phyloP scores from a whole-genome alignment of 1,139 yeast genomes.

The Yamadazyma aaseri region DNA sequence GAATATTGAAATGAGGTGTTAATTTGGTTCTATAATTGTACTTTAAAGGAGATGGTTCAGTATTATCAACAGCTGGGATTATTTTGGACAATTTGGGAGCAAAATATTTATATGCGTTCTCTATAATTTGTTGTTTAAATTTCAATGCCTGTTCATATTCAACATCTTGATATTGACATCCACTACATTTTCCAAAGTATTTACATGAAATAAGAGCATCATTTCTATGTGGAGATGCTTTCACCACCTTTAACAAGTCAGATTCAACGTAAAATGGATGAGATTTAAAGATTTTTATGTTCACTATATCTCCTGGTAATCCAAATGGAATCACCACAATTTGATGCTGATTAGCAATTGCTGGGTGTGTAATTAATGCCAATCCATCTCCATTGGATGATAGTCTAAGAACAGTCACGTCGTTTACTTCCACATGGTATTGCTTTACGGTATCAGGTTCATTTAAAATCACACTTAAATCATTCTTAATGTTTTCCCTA shows the following conservation, averaged over 20 bases:
- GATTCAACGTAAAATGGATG: slow-evolving; percentile 75
- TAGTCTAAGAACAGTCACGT: slow-evolving; percentile 57
- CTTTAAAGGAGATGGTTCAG: slow-evolving; percentile 78
- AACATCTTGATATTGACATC: slow-evolving; percentile 89
- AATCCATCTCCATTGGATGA: slow-evolving; percentile 83
- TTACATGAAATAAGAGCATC: slow-evolving; percentile 45
- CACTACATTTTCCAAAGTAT: slow-evolving; percentile 56
- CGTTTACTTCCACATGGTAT: slow-evolving; percentile 59
- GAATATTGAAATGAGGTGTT: slow-evolving; percentile 93
- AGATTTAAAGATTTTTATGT: slow-evolving; percentile 70
- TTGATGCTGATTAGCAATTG: slow-evolving; percentile 36
- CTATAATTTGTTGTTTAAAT: slow-evolving; percentile 71
- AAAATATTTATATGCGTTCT: slow-evolving; percentile 77
- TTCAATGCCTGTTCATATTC: slow-evolving; percentile 69
- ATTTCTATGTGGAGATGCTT: slow-evolving; percentile 49
- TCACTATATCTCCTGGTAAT: slow-evolving; percentile 78
- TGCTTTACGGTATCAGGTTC: slow-evolving; percentile 48
- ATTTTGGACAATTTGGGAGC: slow-evolving; percentile 48
- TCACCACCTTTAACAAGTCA: slow-evolving; percentile 59
- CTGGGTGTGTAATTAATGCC: slow-evolving; percentile 61
- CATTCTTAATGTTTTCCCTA: slow-evolving; percentile 53
- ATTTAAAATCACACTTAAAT: slow-evolving; percentile 64
- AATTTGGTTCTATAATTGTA: slow-evolving; percentile 84
- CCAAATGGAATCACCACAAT: slow-evolving; percentile 77
- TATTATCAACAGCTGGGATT: slow-evolving; percentile 60